Base-by-base conservation (phyloP, 2,329 filamentous ascomycete species). In the Nothophaeocryptopus gaeumannii region DNA sequence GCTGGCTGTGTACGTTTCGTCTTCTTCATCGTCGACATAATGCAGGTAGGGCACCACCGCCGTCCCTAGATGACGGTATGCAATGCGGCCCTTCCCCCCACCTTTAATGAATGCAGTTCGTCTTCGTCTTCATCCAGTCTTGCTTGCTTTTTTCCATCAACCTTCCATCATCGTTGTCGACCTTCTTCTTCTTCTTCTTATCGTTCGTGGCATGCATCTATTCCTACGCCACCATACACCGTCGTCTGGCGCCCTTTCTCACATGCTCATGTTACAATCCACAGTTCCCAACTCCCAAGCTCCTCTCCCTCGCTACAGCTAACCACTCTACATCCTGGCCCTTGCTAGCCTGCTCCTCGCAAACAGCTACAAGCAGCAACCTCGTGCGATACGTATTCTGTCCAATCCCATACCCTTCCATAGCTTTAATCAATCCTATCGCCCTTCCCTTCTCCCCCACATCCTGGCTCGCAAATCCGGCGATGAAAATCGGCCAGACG, bases 401-500 rank as follows among this genome's bases (percentile, higher is more conserved):
- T 1, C 77, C 76, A 51, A 79, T 73, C 2, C 60, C 62, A 15
- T 73, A 64, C 5, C 70, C 69, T 50, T 79, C 77, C 60, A 79
- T 69, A 5, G 61, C 65, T n/a, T 65, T 68, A 33, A 81, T 69
- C 42, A 80, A 57, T n/a, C 76, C 70, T 48, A 80, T 64, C 1
- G 74, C 75, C 55, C 70, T 67, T 45, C 68, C 66, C 59, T 80
- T 77, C 14, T 74, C 67, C 5, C 66, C 66, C 8, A 65, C 64
- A 16, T 72, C 67, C 0, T 60, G 65, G 2, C 69, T 65, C 9
- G 73, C 72, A 13, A 74, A 70, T 3, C 78, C 79, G 0, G 78
- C 76, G 50, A 82, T 72, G 59, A 82, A 81, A 0, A 80, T 56
- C 0, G 79, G 78, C 53, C 81, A 80, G 2, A 78, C 68, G 4